Percentiles rank a stretch among this genome's conserved stretches.
Evolutionary conservation across 805 yeast genomes (phyloP).

Genomic region (Wickerhamomyces tratensis): DNA sequence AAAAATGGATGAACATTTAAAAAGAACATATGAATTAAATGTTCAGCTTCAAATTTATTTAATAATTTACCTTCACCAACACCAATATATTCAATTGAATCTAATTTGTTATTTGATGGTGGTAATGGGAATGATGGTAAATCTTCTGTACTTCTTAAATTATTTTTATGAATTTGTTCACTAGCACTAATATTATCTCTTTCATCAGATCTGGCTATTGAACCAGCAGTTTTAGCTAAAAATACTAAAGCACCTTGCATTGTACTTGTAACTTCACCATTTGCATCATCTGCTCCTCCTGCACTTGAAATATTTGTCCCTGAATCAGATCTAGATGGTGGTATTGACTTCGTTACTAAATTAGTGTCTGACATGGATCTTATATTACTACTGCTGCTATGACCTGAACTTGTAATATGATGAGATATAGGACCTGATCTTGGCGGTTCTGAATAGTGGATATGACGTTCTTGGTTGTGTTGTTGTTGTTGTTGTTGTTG

Average conservation of each 20-base stretch:
- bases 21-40: slow-evolving; percentile 53
- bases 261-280: slow-evolving; percentile 10
- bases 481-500: no score
- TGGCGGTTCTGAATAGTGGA: no score
- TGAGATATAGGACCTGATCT: no score
- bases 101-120: slow-evolving; percentile 73
- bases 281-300: neutral
- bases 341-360: no score
- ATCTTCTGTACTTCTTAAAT: neutral
- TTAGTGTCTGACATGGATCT: no score
- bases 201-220: slow-evolving; percentile 59
- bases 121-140: slow-evolving; percentile 47
- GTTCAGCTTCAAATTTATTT: slow-evolving; percentile 51
- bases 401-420: no score
- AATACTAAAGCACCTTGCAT: slow-evolving; percentile 59
- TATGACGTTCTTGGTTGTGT: no score
- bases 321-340: neutral
- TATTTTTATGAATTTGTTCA: neutral
- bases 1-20: slow-evolving; percentile 80
- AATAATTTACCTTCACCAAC: slow-evolving; percentile 36
- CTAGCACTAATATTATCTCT: slow-evolving; percentile 48
- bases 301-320: neutral
- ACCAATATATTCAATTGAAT: slow-evolving; percentile 58
- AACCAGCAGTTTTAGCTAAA: slow-evolving; percentile 72
- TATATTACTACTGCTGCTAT: no score